phyloP scores from a whole-genome alignment of 257 asterid genomes.

The Paulownia fortunei region DNA sequence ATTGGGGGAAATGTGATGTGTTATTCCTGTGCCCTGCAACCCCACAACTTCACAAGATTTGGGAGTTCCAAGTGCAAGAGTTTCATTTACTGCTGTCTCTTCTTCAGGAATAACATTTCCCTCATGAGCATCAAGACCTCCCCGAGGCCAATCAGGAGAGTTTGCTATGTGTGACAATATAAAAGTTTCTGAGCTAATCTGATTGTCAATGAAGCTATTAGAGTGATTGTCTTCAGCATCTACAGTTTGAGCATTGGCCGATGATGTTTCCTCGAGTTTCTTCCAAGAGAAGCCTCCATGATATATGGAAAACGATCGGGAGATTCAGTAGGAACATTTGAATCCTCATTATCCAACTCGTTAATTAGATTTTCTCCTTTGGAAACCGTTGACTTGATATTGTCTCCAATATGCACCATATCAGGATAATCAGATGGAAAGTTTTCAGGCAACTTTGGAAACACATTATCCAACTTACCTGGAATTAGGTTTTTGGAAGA shows the following conservation, averaged over 20 bases:
- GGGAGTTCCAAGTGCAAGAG: conserved; percentile 33
- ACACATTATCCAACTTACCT: conserved; percentile 23
- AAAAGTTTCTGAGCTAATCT: conserved; percentile 38
- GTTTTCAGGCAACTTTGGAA: conserved; percentile 29
- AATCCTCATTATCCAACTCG: conserved; percentile 32
- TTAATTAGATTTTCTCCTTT: conserved; percentile 33
- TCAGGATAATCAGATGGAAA: conserved; percentile 33
- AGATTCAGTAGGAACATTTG: conserved; percentile 36
- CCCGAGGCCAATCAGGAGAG: conserved; percentile 34
- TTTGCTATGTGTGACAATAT: conserved; percentile 17
- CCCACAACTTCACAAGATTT: conserved; percentile 36
- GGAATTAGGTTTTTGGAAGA: conserved; percentile 31
- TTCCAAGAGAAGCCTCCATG: conserved; percentile 36
- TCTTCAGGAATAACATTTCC: conserved; percentile 40
- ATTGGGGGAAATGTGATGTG: no score
- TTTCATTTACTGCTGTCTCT: conserved; percentile 33
- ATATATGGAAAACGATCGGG: conserved; percentile 25
- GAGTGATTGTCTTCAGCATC: conserved; percentile 38
- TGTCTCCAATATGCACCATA: conserved; percentile 26
- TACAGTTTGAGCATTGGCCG: conserved; percentile 28
- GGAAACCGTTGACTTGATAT: conserved; percentile 19
- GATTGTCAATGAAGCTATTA: conserved; percentile 31
- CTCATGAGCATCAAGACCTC: conserved; percentile 35
- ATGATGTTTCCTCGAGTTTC: conserved; percentile 33
- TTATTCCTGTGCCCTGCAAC: conserved; percentile 31